Evolutionary conservation across 1,284 basidiomycete genomes (phyloP).

Genomic region (Ceratobasidium sp.): DNA sequence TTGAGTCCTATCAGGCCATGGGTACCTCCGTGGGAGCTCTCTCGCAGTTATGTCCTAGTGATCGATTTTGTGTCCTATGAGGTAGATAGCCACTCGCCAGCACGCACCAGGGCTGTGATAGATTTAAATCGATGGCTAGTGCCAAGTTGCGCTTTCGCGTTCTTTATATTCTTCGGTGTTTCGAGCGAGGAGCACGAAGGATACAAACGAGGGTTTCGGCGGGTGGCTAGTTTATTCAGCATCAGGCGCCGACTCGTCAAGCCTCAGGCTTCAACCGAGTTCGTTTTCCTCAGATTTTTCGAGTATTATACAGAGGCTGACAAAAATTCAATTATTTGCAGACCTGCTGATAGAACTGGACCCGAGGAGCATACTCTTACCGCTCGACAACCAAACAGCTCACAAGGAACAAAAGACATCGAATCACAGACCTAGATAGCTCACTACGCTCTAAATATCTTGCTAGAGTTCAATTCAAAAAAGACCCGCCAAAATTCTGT

Average conservation of each 20-base stretch:
- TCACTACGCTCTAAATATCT: too few relatives aligned
- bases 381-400: too few relatives aligned
- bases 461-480: too few relatives aligned
- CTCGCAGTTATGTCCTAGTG: conserved; percentile 58
- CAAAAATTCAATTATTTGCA: too few relatives aligned
- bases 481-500: too few relatives aligned
- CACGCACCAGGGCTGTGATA: background rate
- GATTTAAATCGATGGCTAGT: conserved; percentile 39
- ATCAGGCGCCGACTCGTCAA: background rate
- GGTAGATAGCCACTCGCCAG: background rate
- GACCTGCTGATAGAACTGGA: too few relatives aligned
- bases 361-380: too few relatives aligned
- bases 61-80: background rate
- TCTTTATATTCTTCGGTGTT: conserved; percentile 47
- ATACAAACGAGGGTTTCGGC: conserved; percentile 31
- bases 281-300: too few relatives aligned
- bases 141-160: conserved; percentile 43
- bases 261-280: too few relatives aligned
- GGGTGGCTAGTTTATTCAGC: background rate
- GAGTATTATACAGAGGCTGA: too few relatives aligned
- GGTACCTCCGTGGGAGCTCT: conserved; percentile 65
- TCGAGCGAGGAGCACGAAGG: conserved; percentile 28
- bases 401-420: too few relatives aligned
- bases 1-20: conserved; percentile 59
- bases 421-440: too few relatives aligned